These are phyloP conservation scores for Chaetomium cochliodes DNA, from an alignment of 495 filamentous ascomycete genomes.

Conservation along the genomic window DNA sequence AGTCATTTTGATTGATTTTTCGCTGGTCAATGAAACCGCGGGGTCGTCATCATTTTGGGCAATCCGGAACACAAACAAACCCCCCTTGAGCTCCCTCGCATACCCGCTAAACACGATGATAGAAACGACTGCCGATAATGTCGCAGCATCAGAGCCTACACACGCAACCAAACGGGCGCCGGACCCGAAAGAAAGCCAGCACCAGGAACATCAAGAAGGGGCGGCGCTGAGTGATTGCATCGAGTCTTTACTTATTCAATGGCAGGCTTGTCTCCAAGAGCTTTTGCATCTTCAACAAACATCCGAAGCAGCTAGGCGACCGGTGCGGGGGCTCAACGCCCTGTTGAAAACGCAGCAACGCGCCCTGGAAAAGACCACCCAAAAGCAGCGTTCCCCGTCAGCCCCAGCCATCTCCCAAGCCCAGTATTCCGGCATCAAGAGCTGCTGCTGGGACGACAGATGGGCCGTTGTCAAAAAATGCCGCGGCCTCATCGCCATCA, in stretches of 20 bases:
- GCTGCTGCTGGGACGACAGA: conserved; percentile 35
- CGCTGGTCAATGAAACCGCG: neutral
- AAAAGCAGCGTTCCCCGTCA: conserved; percentile 19
- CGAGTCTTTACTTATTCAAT: conserved; percentile 27
- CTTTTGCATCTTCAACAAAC: conserved; percentile 28
- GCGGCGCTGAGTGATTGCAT: conserved; percentile 20
- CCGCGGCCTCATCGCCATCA: conserved; percentile 33
- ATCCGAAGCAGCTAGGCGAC: conserved; percentile 18
- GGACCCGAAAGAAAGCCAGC: neutral
- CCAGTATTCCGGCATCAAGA: conserved; percentile 33
- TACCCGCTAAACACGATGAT: neutral
- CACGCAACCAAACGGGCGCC: neutral
- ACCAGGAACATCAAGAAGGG: no score
- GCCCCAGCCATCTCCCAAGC: conserved; percentile 24
- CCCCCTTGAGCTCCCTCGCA: no score
- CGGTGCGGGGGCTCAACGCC: conserved; percentile 27
- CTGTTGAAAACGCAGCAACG: conserved; percentile 36
- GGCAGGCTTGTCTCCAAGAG: conserved; percentile 32
- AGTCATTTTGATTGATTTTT: neutral
- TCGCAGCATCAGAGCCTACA: neutral
- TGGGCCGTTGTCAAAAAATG: conserved; percentile 37
- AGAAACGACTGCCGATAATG: neutral
- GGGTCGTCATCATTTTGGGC: no score
- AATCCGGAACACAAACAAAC: no score
- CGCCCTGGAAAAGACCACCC: conserved; percentile 30